Evolutionary conservation across 1,284 basidiomycete genomes (phyloP), one percentile per base, ranked within the genome.

Genomic region (Cutaneotrichosporon mucoides): DNA sequence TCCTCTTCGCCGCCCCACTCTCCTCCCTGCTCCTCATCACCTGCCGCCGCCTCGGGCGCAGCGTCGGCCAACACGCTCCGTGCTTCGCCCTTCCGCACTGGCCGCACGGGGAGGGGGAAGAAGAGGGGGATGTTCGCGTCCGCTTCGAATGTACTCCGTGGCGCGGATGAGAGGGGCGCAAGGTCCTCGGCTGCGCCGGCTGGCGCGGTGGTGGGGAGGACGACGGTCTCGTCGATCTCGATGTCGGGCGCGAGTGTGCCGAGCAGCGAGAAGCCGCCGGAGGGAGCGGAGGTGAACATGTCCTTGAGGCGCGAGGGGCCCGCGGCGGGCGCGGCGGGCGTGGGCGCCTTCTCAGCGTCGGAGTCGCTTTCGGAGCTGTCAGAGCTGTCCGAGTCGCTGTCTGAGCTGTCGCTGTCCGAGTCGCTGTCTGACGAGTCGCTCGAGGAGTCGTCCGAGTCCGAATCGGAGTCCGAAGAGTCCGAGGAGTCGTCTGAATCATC

Each of bases 171-270:
- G 47, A 36, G 67, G 7, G 59, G 45, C 3, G 36, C 43, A 35
- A 56, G 56, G 16, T 58, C 53, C n/a, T n/a, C 3, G 61, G 54
- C 13, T 54, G 55, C 37, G 45, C 46, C 11, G n/a, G 61, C 50
- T 12, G 49, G 48, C 44, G 56, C 35, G 36, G 59, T 53, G 5
- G 60, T 46, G 4, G 71, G 66, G 6, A 75, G 62, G 3, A 71
- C 68, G 10, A 75, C 58, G 8, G 71, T 70, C 43, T 76, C 75
- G 62, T 77, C 73, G 9, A 78, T 58, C 36, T 79, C 77, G 16
- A 79, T 60, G 53, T 76, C 75, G 16, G 62, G 58, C 5, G 64
- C 73, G 8, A 79, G 62, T 10, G 67, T 62, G 34, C 69, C 69
- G 33, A 77, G 64, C n/a, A 67, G 49, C 5, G 58, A 53, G 35